Conservation (phyloP, 441 rosid species). For the Gossypium gossypioides region DNA sequence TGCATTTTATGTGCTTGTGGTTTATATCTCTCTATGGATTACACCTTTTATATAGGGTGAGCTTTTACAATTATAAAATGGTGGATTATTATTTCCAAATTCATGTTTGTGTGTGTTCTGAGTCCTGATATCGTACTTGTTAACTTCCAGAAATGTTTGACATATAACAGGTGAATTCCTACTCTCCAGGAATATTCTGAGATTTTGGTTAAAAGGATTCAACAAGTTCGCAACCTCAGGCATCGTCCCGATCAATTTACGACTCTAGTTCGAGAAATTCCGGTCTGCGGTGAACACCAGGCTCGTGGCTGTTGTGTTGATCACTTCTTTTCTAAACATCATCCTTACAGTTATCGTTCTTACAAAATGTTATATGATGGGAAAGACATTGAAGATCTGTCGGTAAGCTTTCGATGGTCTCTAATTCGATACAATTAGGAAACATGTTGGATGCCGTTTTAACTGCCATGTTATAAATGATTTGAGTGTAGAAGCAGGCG, state of each 20-base stretch:
- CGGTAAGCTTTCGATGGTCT: conserved; percentile 37
- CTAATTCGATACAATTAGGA: background rate
- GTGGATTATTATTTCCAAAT: conserved; percentile 2
- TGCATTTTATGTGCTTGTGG: conserved; percentile 77
- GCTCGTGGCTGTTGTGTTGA: conserved; percentile 54
- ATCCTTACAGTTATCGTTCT: conserved; percentile 53
- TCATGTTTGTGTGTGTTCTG: background rate
- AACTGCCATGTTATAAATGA: background rate
- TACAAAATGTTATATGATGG: conserved; percentile 58
- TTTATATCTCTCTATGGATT: conserved; percentile 62
- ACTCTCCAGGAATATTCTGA: conserved; percentile 58
- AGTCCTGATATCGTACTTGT: conserved; percentile 3
- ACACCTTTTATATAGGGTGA: conserved; percentile 59
- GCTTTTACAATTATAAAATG: conserved; percentile 9
- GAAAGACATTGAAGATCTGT: conserved; percentile 42
- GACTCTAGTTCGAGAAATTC: conserved; percentile 67
- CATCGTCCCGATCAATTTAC: conserved; percentile 68
- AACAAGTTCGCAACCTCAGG: conserved; percentile 37
- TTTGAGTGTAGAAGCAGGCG: conserved; percentile 44
- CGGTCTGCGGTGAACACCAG: conserved; percentile 51
- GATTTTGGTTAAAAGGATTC: conserved; percentile 54
- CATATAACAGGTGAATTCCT: conserved; percentile 23
- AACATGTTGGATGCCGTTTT: background rate
- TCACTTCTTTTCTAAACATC: conserved; percentile 69
- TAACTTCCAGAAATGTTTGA: conserved; percentile 18